Evolutionary conservation across 768 basidiomycete species (phyloP).

Genomic region (Boletus speciosus): DNA sequence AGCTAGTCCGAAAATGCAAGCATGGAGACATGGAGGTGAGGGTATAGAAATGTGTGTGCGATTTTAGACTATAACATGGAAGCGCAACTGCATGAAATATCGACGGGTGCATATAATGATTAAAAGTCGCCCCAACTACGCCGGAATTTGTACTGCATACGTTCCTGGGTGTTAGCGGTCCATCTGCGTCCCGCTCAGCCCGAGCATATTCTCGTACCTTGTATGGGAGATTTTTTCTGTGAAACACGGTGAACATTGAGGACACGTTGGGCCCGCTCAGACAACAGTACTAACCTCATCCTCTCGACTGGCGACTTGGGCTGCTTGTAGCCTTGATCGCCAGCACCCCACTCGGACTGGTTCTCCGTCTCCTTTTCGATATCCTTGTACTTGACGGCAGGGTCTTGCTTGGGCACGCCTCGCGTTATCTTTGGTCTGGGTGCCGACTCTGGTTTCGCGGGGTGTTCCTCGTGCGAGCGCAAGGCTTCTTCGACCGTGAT

Average conservation of each 20-base stretch:
- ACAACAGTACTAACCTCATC: slow-evolving; percentile 51
- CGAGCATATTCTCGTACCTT: slow-evolving; percentile 52
- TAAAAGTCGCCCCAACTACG: slow-evolving; percentile 86
- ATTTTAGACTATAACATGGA: slow-evolving; percentile 10
- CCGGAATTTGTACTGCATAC: slow-evolving; percentile 86
- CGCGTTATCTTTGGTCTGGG: slow-evolving; percentile 54
- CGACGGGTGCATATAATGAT: slow-evolving; percentile 15
- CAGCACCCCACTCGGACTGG: slow-evolving; percentile 69
- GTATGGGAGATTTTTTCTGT: slow-evolving; percentile 79
- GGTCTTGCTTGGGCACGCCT: slow-evolving; percentile 62
- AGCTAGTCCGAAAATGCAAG: slow-evolving; percentile 1
- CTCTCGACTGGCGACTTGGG: slow-evolving; percentile 75
- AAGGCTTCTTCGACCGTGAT: slow-evolving; percentile 72
- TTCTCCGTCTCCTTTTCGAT: slow-evolving; percentile 50
- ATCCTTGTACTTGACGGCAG: slow-evolving; percentile 54
- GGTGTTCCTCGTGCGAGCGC: slow-evolving; percentile 45
- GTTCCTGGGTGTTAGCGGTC: slow-evolving; percentile 51
- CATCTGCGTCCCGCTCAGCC: slow-evolving; percentile 17
- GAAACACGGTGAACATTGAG: slow-evolving; percentile 2
- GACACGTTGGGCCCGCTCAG: neutral
- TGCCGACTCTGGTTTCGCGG: slow-evolving; percentile 15
- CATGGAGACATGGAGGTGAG: slow-evolving; percentile 8
- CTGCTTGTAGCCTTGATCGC: slow-evolving; percentile 64
- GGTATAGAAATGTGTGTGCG: slow-evolving; percentile 27
- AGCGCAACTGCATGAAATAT: slow-evolving; percentile 5